A percentile compares a stretch with the other conserved stretches of the same genome.
Evolutionary conservation across 2,329 filamentous ascomycete genomes (phyloP).

Genomic region (Parafenestella ontariensis): DNA sequence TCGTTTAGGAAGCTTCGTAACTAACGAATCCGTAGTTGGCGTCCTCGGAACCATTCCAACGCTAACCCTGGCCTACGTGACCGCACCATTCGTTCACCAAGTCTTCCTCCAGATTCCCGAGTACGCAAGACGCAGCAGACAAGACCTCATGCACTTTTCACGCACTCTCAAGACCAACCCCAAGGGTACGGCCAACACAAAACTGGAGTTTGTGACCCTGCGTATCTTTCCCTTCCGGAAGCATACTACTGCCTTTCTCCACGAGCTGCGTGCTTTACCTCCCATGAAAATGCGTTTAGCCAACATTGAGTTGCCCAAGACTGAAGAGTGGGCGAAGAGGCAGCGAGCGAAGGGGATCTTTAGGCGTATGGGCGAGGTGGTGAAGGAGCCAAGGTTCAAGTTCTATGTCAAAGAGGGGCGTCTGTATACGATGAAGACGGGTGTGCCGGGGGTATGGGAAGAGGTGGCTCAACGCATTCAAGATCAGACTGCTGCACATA

Average conservation of each 20-base stretch:
- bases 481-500: constrained; percentile 26
- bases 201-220: constrained; percentile 45
- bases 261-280: constrained; percentile 43
- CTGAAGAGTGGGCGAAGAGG: constrained; percentile 21
- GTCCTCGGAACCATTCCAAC: constrained; percentile 41
- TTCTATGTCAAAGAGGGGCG: constrained; percentile 47
- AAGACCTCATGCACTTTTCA: constrained; percentile 36
- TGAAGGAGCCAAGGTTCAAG: constrained; percentile 42
- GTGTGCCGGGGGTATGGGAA: constrained; percentile 47
- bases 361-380: constrained; percentile 26
- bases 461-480: constrained; percentile 39
- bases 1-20: no score
- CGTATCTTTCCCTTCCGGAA: constrained; percentile 44
- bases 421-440: constrained; percentile 38
- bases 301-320: constrained; percentile 42
- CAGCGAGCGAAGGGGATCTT: constrained; percentile 28
- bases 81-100: constrained; percentile 46
- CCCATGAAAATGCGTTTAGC: constrained; percentile 36
- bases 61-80: constrained; percentile 41
- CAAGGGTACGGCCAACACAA: constrained; percentile 28
- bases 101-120: constrained; percentile 43
- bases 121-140: constrained; percentile 31
- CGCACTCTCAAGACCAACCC: constrained; percentile 19
- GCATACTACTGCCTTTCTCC: constrained; percentile 35
- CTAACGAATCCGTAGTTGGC: constrained; percentile 27